Base-by-base conservation (phyloP, 2,329 filamentous ascomycete species). In the Plenodomus biglobosus region DNA sequence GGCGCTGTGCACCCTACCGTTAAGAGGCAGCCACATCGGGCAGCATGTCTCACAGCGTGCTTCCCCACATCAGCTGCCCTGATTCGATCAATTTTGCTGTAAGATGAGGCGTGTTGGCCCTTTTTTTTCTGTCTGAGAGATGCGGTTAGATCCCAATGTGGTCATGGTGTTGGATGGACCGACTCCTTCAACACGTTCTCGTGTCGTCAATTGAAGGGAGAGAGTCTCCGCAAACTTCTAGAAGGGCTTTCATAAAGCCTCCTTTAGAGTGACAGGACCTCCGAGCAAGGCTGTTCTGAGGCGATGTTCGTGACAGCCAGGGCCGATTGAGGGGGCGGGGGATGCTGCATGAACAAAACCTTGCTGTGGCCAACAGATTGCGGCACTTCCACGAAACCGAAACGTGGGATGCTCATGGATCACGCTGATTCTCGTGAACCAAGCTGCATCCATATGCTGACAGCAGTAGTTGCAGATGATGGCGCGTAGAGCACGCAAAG, bases 221-320 rank as follows among this genome's bases (percentile, higher is more conserved):
- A 48, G 53, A 44, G 6, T 32, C 27, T 32, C 44, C 36, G 21
- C 47, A 48, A 50, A 38, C 55, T 69, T 68, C 65, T 62, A 63
- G 64, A 68, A 69, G 53, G 49, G 30, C 22, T 40, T 52, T 59
- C 41, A 44, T 69, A 65, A 68, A 68, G 68, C 66, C 53, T 20
- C 36, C 50, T 38, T 43, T 43, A 46, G 47, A 58, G 43, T 65
- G 58, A 66, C 57, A 66, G 56, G 50, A 57, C 50, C 27, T 39
- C 38, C 45, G 40, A 38, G 36, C 49, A 47, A 43, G 48, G 52
- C 51, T 50, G 53, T 44, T 36, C 48, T 46, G 49, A 49, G 44
- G 53, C 37, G 42, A 57, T 49, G 50, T 59, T 52, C 55, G 55
- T 55, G 42, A 50, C 42, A 44, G 40, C 49, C 50, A 48, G 45